These are phyloP conservation scores for Aspergillus neotritici DNA, from an alignment of 2,329 filamentous ascomycete species.

Conservation along the genomic window DNA sequence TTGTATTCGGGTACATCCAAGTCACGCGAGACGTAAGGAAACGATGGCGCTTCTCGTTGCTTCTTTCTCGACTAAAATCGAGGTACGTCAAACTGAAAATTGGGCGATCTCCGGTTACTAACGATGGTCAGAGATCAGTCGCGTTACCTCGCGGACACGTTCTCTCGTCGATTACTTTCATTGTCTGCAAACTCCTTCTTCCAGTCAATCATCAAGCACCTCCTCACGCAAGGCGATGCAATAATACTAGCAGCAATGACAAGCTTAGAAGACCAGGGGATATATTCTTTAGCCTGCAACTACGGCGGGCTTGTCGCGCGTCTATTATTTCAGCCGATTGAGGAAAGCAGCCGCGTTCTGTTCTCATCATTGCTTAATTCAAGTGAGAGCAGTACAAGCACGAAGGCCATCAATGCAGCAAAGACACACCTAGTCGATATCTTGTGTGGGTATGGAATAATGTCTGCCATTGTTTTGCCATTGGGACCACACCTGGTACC, in stretches of 20 bases:
- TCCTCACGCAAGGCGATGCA: conserved; percentile 91
- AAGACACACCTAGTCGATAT: conserved; percentile 44
- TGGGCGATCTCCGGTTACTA: conserved; percentile 5
- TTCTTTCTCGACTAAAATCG: conserved; percentile 43
- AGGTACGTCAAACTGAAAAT: conserved; percentile 31
- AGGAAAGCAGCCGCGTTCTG: conserved; percentile 85
- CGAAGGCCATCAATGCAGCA: conserved; percentile 19
- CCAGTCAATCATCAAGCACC: conserved; percentile 84
- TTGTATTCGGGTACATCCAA: conserved; percentile 65
- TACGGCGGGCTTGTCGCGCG: conserved; percentile 86
- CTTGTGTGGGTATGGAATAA: conserved; percentile 65
- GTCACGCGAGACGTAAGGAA: conserved; percentile 55
- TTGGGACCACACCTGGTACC: conserved; percentile 73
- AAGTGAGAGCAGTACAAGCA: conserved; percentile 12
- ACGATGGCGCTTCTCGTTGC: conserved; percentile 62
- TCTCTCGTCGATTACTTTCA: conserved; percentile 64
- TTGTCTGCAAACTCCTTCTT: conserved; percentile 78
- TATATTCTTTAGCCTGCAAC: conserved; percentile 89
- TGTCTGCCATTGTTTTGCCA: conserved; percentile 63
- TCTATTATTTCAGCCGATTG: conserved; percentile 87
- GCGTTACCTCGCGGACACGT: conserved; percentile 53
- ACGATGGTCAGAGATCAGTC: conserved; percentile 21
- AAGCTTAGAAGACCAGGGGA: conserved; percentile 73
- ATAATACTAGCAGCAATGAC: conserved; percentile 77
- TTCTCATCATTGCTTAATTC: conserved; percentile 72